Evolutionary conservation across 768 basidiomycete genomes (phyloP).

Genomic region (Hygrocybe coccinea): DNA sequence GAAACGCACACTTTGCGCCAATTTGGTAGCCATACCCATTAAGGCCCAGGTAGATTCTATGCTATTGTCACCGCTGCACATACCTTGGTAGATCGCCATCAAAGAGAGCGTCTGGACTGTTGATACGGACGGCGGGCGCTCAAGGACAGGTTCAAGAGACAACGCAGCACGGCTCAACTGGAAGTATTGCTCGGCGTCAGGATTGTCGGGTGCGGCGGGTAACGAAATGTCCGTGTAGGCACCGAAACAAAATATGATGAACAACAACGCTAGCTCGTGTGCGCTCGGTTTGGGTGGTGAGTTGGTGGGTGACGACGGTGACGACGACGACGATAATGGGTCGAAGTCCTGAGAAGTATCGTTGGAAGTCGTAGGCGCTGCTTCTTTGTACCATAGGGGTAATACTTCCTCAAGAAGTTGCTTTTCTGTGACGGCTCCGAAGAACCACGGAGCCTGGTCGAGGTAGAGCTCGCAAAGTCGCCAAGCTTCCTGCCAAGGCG

Average conservation of each 20-base stretch:
- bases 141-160: constrained; percentile 62
- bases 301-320: no score
- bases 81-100: constrained; percentile 68
- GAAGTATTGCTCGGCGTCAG: constrained; percentile 50
- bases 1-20: constrained; percentile 61
- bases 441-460: constrained; percentile 78
- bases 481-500: constrained; percentile 52
- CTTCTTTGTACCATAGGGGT: constrained; percentile 62
- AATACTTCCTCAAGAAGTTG: constrained; percentile 63
- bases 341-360: background rate
- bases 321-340: constrained; percentile 3
- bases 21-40: constrained; percentile 59
- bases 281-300: constrained; percentile 31
- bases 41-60: constrained; percentile 65
- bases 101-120: constrained; percentile 64
- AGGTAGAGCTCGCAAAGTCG: constrained; percentile 65
- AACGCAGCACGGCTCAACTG: constrained; percentile 61
- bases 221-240: constrained; percentile 52
- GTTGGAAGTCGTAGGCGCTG: constrained; percentile 20
- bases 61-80: constrained; percentile 63
- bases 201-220: constrained; percentile 49
- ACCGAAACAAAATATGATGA: constrained; percentile 59
- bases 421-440: constrained; percentile 58
- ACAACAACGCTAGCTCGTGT: constrained; percentile 61
- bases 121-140: constrained; percentile 64